Conservation (phyloP, 352 stramenopile genomes). For the Phytopythium delawarense region DNA sequence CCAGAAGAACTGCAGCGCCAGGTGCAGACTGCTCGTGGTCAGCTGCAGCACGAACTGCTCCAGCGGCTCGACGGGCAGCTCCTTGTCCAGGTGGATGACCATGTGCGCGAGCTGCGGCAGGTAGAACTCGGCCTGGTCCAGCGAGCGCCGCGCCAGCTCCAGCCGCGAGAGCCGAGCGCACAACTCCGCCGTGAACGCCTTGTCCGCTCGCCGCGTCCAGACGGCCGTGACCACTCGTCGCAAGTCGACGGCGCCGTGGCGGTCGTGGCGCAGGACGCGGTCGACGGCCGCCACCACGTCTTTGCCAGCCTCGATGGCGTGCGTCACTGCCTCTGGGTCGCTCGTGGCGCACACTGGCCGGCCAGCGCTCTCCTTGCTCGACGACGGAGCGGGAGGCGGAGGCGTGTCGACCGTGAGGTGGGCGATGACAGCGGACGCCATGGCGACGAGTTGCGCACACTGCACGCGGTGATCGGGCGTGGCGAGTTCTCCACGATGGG, state of each 20-base stretch:
- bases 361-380: conserved; percentile 1
- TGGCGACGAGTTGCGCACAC: not conserved
- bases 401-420: not conserved
- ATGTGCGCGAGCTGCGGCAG: conserved; percentile 80
- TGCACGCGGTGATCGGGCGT: not conserved
- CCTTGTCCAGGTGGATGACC: conserved; percentile 76
- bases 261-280: not conserved
- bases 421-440: not conserved
- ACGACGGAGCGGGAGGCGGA: not conserved
- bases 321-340: not conserved
- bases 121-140: conserved; percentile 82
- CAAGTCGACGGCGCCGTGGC: conserved; percentile 60
- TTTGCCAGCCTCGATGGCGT: not conserved
- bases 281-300: conserved; percentile 2
- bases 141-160: conserved; percentile 36
- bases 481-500: not conserved
- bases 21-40: conserved; percentile 71
- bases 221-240: conserved; percentile 66
- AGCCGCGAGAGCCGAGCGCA: conserved; percentile 55
- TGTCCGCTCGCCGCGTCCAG: conserved; percentile 67
- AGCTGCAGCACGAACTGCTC: conserved; percentile 79
- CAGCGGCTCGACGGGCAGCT: conserved; percentile 70
- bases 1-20: conserved; percentile 69
- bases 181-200: conserved; percentile 51
- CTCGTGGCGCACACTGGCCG: not conserved